Conservation (phyloP, 2,329 filamentous ascomycete species). For the Paraconiothyrium brasiliense region DNA sequence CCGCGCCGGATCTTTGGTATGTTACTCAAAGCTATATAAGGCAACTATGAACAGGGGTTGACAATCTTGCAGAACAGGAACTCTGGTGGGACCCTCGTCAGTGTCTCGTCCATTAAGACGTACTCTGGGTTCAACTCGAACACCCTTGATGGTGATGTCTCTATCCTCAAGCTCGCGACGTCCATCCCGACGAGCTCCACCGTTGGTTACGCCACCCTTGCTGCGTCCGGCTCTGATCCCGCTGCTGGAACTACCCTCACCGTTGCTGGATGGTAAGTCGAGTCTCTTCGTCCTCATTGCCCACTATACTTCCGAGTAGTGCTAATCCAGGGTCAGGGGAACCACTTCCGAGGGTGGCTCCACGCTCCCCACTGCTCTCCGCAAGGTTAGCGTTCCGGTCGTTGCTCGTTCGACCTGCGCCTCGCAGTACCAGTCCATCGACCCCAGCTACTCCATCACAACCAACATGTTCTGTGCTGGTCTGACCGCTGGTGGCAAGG, state of each 20-base stretch:
- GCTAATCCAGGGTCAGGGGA: conserved; percentile 26
- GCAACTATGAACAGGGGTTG: conserved; percentile 1
- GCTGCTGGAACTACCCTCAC: conserved; percentile 28
- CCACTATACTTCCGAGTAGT: not conserved
- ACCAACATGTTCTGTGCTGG: conserved; percentile 42
- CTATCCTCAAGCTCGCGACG: conserved; percentile 31
- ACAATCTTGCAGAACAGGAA: conserved; percentile 5
- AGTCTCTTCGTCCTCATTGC: not conserved
- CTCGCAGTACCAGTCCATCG: conserved; percentile 22
- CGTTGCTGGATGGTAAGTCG: conserved; percentile 37
- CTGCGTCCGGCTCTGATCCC: conserved; percentile 36
- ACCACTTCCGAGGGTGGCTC: conserved; percentile 23
- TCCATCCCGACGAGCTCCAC: conserved; percentile 34
- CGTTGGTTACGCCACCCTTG: conserved; percentile 33
- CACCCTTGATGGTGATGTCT: conserved; percentile 29
- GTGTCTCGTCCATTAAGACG: conserved; percentile 28
- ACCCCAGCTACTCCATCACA: conserved; percentile 31
- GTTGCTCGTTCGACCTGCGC: conserved; percentile 35
- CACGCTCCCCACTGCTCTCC: conserved; percentile 26
- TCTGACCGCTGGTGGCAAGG: conserved; percentile 35
- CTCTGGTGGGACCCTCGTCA: conserved; percentile 33
- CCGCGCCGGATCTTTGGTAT: conserved; percentile 36
- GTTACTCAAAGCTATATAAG: conserved; percentile 6
- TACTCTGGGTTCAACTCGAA: conserved; percentile 33
- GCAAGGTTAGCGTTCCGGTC: conserved; percentile 41